Conservation (phyloP, 2,329 filamentous ascomycete genomes). For the Ophiostoma sp. region DNA sequence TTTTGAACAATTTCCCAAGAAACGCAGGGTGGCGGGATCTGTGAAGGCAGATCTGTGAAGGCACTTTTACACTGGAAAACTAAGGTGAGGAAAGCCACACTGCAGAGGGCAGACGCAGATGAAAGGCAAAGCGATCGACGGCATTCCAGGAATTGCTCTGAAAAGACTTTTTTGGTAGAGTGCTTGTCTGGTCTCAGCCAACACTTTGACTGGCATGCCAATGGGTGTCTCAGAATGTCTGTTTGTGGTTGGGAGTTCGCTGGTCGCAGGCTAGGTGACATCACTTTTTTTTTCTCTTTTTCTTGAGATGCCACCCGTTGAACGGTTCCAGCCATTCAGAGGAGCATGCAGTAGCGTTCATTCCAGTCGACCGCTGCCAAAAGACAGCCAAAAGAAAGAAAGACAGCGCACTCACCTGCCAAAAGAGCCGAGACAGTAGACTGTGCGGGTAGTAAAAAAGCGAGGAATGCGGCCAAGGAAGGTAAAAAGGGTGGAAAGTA, state of each 20-base stretch:
- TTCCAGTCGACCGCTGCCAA: not conserved
- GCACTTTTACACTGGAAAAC: too few relatives aligned
- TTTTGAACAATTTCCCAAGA: not conserved
- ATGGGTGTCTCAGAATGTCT: conserved; percentile 5
- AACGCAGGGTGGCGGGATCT: not conserved
- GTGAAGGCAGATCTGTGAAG: too few relatives aligned
- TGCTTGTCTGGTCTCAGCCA: not conserved
- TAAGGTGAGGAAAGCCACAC: too few relatives aligned
- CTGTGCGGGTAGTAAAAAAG: not conserved
- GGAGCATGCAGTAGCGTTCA: not conserved
- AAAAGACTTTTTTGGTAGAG: too few relatives aligned
- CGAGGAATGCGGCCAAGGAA: conserved; percentile 1
- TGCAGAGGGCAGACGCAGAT: too few relatives aligned
- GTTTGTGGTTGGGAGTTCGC: not conserved
- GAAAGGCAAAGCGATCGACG: conserved; percentile 8
- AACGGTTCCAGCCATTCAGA: conserved; percentile 2
- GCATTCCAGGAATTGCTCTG: not conserved
- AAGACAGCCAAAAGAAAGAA: not conserved
- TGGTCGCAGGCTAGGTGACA: not conserved
- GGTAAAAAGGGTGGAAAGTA: not conserved
- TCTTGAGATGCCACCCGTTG: not conserved
- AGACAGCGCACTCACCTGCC: not conserved
- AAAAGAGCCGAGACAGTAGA: not conserved
- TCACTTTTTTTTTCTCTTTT: too few relatives aligned
- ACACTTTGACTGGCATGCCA: conserved; percentile 7